Percentiles rank a stretch among this genome's conserved stretches.
Conservation (phyloP, 331 rosid species). For the Pyrus hybrid region DNA sequence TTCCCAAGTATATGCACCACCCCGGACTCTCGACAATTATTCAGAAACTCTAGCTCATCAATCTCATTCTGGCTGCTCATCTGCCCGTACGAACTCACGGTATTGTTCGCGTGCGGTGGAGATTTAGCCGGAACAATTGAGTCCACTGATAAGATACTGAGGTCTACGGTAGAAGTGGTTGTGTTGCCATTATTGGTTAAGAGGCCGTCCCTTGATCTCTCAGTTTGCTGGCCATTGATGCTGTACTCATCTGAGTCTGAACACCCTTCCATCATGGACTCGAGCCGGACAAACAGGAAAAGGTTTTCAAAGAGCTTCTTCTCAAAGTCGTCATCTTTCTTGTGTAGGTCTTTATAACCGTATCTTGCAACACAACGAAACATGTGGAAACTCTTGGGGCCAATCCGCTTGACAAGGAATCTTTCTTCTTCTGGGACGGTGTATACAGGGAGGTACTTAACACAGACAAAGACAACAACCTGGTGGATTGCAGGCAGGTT, state of each 20-base stretch:
- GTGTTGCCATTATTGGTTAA: constrained; percentile 38
- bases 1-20: constrained; percentile 98
- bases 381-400: constrained; percentile 87
- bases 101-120: constrained; percentile 35
- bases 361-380: constrained; percentile 96
- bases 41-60: constrained; percentile 77
- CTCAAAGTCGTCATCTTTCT: constrained; percentile 93
- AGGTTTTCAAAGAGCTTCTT: constrained; percentile 75
- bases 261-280: constrained; percentile 97
- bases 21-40: constrained; percentile 81
- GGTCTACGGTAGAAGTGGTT: constrained; percentile 30
- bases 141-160: constrained; percentile 53
- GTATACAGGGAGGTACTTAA: constrained; percentile 95
- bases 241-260: constrained; percentile 96
- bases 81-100: constrained; percentile 44
- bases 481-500: constrained; percentile 95
- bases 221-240: constrained; percentile 49
- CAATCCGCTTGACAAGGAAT: constrained; percentile 88
- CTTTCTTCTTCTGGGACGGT: constrained; percentile 95
- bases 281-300: constrained; percentile 67
- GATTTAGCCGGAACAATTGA: constrained; percentile 62
- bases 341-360: constrained; percentile 89
- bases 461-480: constrained; percentile 81
- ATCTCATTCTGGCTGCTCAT: constrained; percentile 58
- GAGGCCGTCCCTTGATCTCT: constrained; percentile 43